Conservation (phyloP, 352 stramenopile species). For the Phytophthora megakarya region DNA sequence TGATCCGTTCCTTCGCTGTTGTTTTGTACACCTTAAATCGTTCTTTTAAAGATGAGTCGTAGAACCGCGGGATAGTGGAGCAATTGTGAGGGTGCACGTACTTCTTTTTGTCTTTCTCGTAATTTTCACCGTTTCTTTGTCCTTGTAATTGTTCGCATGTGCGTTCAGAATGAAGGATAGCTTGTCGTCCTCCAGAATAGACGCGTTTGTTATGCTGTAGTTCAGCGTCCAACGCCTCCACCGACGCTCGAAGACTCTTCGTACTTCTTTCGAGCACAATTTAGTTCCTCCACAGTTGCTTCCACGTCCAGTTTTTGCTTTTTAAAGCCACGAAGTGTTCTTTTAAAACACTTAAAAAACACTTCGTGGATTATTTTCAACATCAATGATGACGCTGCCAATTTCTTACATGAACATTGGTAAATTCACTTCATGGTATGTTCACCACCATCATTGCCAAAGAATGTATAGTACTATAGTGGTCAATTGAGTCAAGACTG, state of each 20-base stretch:
- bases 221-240: conserved; percentile 76
- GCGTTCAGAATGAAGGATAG: conserved; percentile 73
- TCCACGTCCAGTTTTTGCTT: conserved; percentile 85
- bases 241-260: conserved; percentile 67
- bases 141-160: conserved; percentile 71
- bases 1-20: conserved; percentile 78
- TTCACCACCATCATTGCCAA: too few relatives aligned
- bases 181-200: conserved; percentile 76
- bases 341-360: too few relatives aligned
- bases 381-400: too few relatives aligned
- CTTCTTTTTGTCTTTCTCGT: conserved; percentile 77
- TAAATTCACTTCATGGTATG: too few relatives aligned
- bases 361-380: too few relatives aligned
- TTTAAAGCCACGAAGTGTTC: too few relatives aligned
- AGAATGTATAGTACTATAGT: too few relatives aligned
- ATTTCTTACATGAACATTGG: too few relatives aligned
- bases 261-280: conserved; percentile 57
- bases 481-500: too few relatives aligned
- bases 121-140: conserved; percentile 79
- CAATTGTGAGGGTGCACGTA: conserved; percentile 25
- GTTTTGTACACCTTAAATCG: conserved; percentile 82
- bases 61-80: conserved; percentile 35
- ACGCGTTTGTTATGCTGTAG: conserved; percentile 83
- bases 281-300: conserved; percentile 62
- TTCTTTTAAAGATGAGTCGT: conserved; percentile 62